Evolutionary conservation across 441 rosid genomes (phyloP).

Genomic region (Populus tomentosa): DNA sequence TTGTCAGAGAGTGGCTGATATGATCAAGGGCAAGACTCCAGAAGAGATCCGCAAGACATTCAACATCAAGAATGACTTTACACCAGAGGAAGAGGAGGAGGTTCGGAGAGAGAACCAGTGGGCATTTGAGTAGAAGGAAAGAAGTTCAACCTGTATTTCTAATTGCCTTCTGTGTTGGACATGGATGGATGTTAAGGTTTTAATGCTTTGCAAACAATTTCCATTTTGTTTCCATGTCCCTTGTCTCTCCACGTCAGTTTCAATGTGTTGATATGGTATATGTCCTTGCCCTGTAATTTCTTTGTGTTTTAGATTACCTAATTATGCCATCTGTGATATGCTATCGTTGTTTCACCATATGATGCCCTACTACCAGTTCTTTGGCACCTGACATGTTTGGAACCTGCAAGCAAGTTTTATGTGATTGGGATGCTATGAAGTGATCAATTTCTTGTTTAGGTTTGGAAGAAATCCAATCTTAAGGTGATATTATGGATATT

Average conservation of each 20-base stretch:
- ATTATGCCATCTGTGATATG: neutral
- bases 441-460: neutral
- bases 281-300: neutral
- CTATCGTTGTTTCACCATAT: neutral
- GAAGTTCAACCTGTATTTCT: neutral
- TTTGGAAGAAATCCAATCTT: neutral
- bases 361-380: neutral
- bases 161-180: constrained; percentile 1
- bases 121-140: constrained; percentile 34
- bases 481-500: neutral
- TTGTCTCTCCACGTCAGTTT: neutral
- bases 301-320: neutral
- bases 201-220: neutral
- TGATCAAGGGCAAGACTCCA: constrained; percentile 46
- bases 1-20: constrained; percentile 43
- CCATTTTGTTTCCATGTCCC: constrained; percentile 4
- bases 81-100: constrained; percentile 39
- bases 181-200: neutral
- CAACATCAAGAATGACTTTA: constrained; percentile 41
- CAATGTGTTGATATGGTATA: constrained; percentile 10
- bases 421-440: neutral
- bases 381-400: neutral
- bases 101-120: constrained; percentile 52
- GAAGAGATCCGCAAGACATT: constrained; percentile 38
- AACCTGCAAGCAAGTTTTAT: neutral